Conservation (phyloP, 352 stramenopile species). For the Phytopythium boreale region DNA sequence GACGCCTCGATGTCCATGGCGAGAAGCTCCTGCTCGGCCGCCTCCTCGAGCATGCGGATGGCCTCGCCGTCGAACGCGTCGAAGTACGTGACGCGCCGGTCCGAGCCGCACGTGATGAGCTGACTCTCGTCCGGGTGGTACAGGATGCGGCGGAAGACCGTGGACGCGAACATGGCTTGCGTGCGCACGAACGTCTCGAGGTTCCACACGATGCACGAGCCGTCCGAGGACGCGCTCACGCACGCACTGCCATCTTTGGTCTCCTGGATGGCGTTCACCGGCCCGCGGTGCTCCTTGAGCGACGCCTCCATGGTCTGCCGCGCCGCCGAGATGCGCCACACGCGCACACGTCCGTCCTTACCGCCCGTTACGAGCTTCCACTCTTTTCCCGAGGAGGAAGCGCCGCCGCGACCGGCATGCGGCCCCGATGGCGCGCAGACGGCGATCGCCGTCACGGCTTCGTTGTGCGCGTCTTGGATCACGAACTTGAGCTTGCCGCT, state of each 20-base stretch:
- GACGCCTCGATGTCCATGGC: conserved; percentile 91
- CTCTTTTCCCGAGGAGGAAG: conserved; percentile 21
- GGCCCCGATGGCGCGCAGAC: conserved; percentile 73
- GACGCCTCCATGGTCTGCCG: conserved; percentile 95
- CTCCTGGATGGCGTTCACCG: conserved; percentile 91
- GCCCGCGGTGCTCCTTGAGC: conserved; percentile 93
- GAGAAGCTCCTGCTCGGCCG: conserved; percentile 87
- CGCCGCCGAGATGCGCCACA: conserved; percentile 92
- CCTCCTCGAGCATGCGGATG: conserved; percentile 94
- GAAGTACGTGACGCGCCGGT: conserved; percentile 96
- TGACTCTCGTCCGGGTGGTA: conserved; percentile 97
- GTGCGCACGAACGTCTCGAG: conserved; percentile 90
- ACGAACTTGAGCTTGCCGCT: conserved; percentile 96
- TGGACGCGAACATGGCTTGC: conserved; percentile 95
- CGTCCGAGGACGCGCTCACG: conserved; percentile 76
- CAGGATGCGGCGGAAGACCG: conserved; percentile 91
- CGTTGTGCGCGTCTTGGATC: conserved; percentile 95
- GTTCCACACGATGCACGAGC: conserved; percentile 97
- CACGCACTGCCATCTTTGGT: conserved; percentile 69
- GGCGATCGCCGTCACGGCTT: conserved; percentile 92
- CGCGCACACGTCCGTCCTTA: conserved; percentile 91
- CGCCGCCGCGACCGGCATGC: neutral
- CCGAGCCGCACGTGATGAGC: conserved; percentile 93
- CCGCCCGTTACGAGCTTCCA: conserved; percentile 94
- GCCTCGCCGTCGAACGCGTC: conserved; percentile 93